Percentiles rank a stretch among this genome's conserved stretches.
phyloP scores from a whole-genome alignment of 139 green algal genomes.

The Chlorella sp. region DNA sequence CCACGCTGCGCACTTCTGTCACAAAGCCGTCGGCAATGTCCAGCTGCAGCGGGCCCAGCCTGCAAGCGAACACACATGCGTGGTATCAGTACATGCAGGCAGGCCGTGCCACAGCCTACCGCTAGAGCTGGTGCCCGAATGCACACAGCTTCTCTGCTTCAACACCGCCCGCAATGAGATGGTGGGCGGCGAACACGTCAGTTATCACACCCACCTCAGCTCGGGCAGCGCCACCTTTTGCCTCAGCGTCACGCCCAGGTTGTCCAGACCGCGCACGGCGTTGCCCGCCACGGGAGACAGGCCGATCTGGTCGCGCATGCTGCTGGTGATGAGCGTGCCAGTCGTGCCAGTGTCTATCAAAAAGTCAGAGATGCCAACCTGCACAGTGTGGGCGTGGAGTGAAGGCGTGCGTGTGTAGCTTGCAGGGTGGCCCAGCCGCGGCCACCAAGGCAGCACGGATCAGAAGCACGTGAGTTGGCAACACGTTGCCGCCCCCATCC shows the following conservation, averaged over 20 bases:
- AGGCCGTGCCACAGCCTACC: no score
- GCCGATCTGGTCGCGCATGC: background rate
- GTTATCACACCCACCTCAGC: background rate
- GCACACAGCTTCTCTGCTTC: no score
- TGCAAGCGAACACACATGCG: background rate
- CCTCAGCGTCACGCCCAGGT: background rate
- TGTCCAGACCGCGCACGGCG: background rate
- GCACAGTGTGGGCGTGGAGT: background rate
- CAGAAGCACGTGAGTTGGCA: no score
- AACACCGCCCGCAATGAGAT: no score
- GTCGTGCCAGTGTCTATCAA: background rate
- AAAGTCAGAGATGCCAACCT: background rate
- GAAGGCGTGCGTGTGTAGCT: no score
- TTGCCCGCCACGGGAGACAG: background rate
- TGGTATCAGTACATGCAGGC: no score
- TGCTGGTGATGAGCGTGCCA: background rate
- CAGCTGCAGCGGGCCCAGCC: background rate
- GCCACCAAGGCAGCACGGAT: no score
- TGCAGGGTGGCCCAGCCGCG: no score
- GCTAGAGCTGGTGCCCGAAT: no score
- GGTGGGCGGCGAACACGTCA: no score
- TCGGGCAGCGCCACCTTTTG: background rate
- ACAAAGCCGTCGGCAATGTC: background rate
- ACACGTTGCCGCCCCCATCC: no score
- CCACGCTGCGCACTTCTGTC: background rate